Conservation (phyloP, 2,329 filamentous ascomycete species). For the Fusarium napiforme region DNA sequence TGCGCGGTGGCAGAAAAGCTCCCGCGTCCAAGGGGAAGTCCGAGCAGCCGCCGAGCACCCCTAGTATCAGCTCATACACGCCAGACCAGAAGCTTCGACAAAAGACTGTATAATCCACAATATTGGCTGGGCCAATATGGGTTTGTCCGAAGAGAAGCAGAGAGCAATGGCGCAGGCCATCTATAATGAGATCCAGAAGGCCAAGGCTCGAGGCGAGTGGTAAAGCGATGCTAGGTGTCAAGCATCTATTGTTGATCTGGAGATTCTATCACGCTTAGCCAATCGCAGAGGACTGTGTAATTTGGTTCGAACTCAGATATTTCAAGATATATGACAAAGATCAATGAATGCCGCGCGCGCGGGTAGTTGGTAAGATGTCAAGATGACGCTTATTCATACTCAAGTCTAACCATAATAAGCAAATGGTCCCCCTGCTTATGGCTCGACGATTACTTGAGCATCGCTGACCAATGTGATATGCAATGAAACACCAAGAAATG, state of each 20-base stretch:
- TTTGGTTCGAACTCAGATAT: too few relatives aligned
- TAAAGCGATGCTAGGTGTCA: neutral
- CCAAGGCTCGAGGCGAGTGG: neutral
- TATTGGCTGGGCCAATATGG: neutral
- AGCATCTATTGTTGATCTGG: accelerated
- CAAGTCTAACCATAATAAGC: neutral
- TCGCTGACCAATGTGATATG: conserved; percentile 4
- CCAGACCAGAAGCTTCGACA: neutral
- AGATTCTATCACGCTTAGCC: too few relatives aligned
- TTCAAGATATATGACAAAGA: too few relatives aligned
- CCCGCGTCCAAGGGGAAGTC: neutral
- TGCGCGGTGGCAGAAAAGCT: neutral
- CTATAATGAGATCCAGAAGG: neutral
- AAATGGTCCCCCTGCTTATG: neutral
- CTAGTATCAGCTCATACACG: neutral
- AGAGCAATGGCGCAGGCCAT: too few relatives aligned
- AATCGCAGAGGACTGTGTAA: neutral
- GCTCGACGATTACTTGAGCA: neutral
- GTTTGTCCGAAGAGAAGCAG: accelerated
- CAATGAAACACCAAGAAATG: neutral
- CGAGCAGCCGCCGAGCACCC: neutral
- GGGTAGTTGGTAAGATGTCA: accelerated
- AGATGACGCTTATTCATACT: neutral
- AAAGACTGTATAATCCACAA: neutral
- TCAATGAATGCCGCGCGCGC: neutral